These are phyloP conservation scores for Syncephalastrum racemosum DNA, from an alignment of 371 early-diverging fungal genomes.

Conservation along the genomic window DNA sequence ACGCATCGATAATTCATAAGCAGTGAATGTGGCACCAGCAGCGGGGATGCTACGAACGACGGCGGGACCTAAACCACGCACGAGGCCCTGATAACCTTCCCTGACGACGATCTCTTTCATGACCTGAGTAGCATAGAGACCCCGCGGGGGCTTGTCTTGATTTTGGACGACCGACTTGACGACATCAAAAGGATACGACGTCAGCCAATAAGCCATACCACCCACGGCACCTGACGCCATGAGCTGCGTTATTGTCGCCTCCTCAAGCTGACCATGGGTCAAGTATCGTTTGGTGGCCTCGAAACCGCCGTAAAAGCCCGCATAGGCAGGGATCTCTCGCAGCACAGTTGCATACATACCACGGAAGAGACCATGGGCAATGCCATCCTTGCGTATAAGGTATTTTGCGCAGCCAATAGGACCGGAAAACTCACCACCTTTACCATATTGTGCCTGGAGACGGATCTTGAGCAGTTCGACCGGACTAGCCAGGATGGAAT, in stretches of 20 bases:
- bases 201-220: constrained; percentile 78
- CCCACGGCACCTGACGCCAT: constrained; percentile 78
- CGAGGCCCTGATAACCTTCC: constrained; percentile 57
- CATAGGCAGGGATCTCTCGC: constrained; percentile 83
- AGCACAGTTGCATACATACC: constrained; percentile 79
- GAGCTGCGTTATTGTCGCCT: constrained; percentile 52
- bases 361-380: constrained; percentile 69
- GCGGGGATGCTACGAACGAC: constrained; percentile 64
- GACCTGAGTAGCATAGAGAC: constrained; percentile 57
- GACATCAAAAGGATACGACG: constrained; percentile 84
- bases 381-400: constrained; percentile 64
- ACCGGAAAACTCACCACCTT: constrained; percentile 36
- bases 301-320: constrained; percentile 83
- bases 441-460: constrained; percentile 74
- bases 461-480: constrained; percentile 83
- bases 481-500: constrained; percentile 75
- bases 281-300: constrained; percentile 68
- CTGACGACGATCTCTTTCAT: constrained; percentile 53
- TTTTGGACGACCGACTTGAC: constrained; percentile 79
- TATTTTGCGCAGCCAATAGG: constrained; percentile 69
- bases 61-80: constrained; percentile 66
- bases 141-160: constrained; percentile 56
- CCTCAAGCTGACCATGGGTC: constrained; percentile 40
- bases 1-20: constrained; percentile 71
- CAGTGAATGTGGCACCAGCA: constrained; percentile 77